A percentile compares a stretch with the other conserved stretches of the same genome.
Conservation (phyloP, 257 asterid genomes). For the Vinca minor region DNA sequence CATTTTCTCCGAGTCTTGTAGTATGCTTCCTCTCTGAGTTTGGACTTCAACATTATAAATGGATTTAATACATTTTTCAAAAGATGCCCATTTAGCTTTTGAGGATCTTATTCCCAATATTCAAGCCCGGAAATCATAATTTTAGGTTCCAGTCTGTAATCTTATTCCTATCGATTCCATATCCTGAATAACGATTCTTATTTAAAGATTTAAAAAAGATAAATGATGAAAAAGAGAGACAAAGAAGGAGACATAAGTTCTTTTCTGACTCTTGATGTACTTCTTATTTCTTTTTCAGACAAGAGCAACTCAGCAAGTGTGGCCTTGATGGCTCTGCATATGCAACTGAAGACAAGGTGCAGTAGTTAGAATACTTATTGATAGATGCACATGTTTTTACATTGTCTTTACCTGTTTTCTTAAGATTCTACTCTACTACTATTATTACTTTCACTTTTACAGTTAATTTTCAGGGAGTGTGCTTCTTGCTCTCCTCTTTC, state of each 20-base stretch:
- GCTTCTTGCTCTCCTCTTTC: too few relatives aligned
- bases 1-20: neutral
- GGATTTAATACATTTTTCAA: neutral
- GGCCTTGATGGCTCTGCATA: constrained; percentile 79
- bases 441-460: neutral
- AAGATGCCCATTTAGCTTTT: neutral
- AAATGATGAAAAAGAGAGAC: neutral
- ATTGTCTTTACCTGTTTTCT: neutral
- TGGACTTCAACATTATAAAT: neutral
- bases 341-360: constrained; percentile 74
- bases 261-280: constrained; percentile 1
- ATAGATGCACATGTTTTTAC: neutral
- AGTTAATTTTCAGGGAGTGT: neutral
- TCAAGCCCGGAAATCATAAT: neutral
- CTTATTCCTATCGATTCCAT: neutral
- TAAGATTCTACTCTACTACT: neutral
- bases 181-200: neutral
- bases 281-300: constrained; percentile 38
- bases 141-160: neutral
- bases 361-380: neutral
- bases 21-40: neutral
- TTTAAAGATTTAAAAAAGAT: neutral
- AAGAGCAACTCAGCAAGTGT: constrained; percentile 75
- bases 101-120: neutral
- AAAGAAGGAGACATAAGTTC: neutral